Evolutionary conservation across 257 asterid genomes (phyloP).

Genomic region (Jacaranda mimosifolia): DNA sequence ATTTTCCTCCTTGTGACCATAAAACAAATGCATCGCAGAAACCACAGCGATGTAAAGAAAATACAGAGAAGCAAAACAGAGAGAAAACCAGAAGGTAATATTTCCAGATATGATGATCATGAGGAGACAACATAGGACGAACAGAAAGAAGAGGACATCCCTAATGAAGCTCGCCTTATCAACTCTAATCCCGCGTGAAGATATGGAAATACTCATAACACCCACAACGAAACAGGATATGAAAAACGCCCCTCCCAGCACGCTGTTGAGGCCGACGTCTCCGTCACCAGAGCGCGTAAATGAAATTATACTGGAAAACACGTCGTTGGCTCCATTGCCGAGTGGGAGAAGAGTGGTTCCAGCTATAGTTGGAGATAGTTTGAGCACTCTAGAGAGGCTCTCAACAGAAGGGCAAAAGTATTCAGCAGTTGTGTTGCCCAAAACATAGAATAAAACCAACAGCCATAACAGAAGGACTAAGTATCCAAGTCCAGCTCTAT

Average conservation of each 20-base stretch:
- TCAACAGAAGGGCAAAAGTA: constrained; percentile 80
- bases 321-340: constrained; percentile 88
- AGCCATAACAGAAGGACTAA: constrained; percentile 57
- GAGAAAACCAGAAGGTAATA: constrained; percentile 62
- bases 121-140: constrained; percentile 59
- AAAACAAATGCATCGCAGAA: constrained; percentile 60
- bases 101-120: constrained; percentile 49
- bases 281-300: constrained; percentile 63
- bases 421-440: constrained; percentile 77
- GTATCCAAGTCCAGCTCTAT: constrained; percentile 53
- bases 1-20: constrained; percentile 34
- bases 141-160: constrained; percentile 72
- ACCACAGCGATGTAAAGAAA: constrained; percentile 62
- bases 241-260: constrained; percentile 86
- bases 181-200: constrained; percentile 43
- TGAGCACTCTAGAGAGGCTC: constrained; percentile 54
- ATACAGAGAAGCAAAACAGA: constrained; percentile 57
- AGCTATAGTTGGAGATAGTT: constrained; percentile 77
- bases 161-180: constrained; percentile 67
- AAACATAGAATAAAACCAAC: constrained; percentile 60
- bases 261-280: constrained; percentile 73
- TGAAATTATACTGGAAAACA: constrained; percentile 68
- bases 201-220: constrained; percentile 54
- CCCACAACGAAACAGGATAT: constrained; percentile 81
- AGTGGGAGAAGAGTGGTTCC: constrained; percentile 88